Evolutionary conservation across 768 basidiomycete species (phyloP).

Genomic region (Suillus americanus): DNA sequence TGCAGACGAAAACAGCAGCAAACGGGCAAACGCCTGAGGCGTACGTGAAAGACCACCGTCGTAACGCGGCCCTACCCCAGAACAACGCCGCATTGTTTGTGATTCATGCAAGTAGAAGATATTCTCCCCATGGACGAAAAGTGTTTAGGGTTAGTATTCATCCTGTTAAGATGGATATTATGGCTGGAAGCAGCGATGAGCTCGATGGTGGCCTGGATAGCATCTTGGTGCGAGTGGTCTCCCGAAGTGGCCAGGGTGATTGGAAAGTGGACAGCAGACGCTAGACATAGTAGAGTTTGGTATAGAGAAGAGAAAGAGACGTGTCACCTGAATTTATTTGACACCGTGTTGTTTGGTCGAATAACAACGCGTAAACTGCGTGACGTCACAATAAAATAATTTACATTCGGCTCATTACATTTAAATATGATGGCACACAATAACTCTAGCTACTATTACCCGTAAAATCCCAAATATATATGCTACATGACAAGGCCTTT

Average conservation of each 20-base stretch:
- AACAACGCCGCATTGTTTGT: conserved; percentile 19
- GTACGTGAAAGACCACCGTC: conserved; percentile 12
- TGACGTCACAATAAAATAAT: conserved; percentile 1
- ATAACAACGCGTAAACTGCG: conserved; percentile 2
- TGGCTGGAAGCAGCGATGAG: conserved; percentile 43
- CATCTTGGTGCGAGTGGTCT: conserved; percentile 32
- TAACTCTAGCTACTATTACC: conserved; percentile 6
- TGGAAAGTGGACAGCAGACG: conserved; percentile 17
- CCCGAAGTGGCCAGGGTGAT: conserved; percentile 50
- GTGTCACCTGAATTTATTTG: background rate
- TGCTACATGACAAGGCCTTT: background rate
- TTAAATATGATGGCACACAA: background rate
- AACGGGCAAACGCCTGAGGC: conserved; percentile 19
- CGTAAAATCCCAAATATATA: background rate
- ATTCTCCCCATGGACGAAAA: conserved; percentile 33
- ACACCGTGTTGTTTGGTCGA: background rate
- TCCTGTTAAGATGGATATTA: conserved; percentile 48
- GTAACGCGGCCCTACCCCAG: conserved; percentile 13
- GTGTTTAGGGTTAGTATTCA: conserved; percentile 67
- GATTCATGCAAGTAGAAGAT: conserved; percentile 23
- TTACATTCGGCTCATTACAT: background rate
- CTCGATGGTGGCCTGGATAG: conserved; percentile 28
- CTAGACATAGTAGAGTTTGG: background rate
- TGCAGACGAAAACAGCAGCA: conserved; percentile 27
- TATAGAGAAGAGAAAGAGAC: background rate